phyloP scores from a whole-genome alignment of 78 protist genomes.

The Parvularia atlantis region DNA sequence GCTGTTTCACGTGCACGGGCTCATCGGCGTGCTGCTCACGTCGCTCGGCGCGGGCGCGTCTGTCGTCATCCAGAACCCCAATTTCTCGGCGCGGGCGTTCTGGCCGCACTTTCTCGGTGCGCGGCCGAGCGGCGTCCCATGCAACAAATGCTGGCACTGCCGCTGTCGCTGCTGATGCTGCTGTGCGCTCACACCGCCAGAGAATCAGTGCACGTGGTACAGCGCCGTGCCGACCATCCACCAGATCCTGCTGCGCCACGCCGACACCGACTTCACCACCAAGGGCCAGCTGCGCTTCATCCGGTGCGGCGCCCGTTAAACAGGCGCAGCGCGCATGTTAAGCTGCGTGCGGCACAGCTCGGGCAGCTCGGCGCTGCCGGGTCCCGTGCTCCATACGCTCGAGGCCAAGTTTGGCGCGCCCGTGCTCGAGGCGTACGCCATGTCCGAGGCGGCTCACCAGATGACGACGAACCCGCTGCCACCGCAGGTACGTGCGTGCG shows the following conservation, averaged over 20 bases:
- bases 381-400: constrained; percentile 42
- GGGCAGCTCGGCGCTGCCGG: constrained; percentile 62
- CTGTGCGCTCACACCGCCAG: too few species aligned
- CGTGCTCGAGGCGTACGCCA: constrained; percentile 72
- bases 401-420: constrained; percentile 60
- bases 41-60: constrained; percentile 46
- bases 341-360: too few species aligned
- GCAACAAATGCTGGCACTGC: too few species aligned
- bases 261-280: constrained; percentile 4
- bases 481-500: too few species aligned
- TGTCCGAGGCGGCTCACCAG: constrained; percentile 72
- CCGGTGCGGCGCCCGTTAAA: constrained; percentile 47
- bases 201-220: constrained; percentile 49
- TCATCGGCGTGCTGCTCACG: constrained; percentile 45
- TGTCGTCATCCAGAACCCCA: constrained; percentile 12
- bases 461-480: constrained; percentile 71
- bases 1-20: constrained; percentile 73
- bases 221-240: constrained; percentile 78
- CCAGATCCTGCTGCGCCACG: constrained; percentile 33
- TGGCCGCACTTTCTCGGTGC: constrained; percentile 44
- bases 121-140: too few species aligned
- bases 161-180: too few species aligned
- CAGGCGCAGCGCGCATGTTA: too few species aligned
- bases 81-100: constrained; percentile 50
- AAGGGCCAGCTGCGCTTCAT: constrained; percentile 44